Conservation (phyloP, 352 stramenopile species). For the Phytophthora podocarpi region DNA sequence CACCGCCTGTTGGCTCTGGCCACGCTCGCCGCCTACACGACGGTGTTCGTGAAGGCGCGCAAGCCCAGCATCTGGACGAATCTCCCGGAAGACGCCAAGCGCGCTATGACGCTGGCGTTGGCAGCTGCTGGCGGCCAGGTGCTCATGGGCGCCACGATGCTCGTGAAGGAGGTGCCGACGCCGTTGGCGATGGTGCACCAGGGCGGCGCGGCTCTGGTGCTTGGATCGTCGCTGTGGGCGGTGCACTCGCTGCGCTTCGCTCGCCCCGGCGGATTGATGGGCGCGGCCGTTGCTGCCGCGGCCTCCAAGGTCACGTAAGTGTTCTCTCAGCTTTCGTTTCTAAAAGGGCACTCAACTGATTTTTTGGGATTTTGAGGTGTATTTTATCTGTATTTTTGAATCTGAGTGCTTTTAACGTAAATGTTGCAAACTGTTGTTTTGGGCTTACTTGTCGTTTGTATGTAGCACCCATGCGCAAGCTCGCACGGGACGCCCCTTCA, state of each 20-base stretch:
- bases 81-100: constrained; percentile 64
- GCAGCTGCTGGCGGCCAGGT: constrained; percentile 69
- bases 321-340: too few species aligned
- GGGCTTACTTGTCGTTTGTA: too few species aligned
- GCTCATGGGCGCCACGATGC: constrained; percentile 91
- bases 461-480: too few species aligned
- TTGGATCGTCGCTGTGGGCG: constrained; percentile 71
- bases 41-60: constrained; percentile 59
- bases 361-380: too few species aligned
- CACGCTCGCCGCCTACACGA: constrained; percentile 70
- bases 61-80: constrained; percentile 70
- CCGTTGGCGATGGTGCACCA: constrained; percentile 94
- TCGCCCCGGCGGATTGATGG: constrained; percentile 42
- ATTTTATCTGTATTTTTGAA: too few species aligned
- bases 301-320: constrained; percentile 29
- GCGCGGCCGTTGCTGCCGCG: constrained; percentile 22
- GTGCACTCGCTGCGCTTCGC: constrained; percentile 71
- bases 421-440: too few species aligned
- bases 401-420: too few species aligned
- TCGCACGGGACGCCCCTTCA: too few species aligned
- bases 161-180: constrained; percentile 96
- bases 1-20: constrained; percentile 93
- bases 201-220: constrained; percentile 52
- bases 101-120: constrained; percentile 58
- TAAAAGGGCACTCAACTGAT: too few species aligned